A percentile compares a stretch with the other conserved stretches of the same genome.
phyloP scores from a whole-genome alignment of 805 yeast species.

The Hanseniaspora occidentalis region DNA sequence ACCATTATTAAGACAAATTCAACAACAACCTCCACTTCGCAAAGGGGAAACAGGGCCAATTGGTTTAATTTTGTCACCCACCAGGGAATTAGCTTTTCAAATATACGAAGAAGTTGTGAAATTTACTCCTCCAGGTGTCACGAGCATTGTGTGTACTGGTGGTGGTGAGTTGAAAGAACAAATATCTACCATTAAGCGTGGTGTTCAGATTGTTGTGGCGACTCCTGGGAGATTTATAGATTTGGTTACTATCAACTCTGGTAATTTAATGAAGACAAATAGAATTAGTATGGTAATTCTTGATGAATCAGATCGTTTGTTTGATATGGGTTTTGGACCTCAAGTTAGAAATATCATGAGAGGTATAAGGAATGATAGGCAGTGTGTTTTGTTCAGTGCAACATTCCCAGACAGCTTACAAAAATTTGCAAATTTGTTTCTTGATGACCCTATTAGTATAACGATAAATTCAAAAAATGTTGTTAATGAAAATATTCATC shows the following conservation, averaged over 20 bases:
- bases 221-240: conserved; percentile 95
- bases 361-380: conserved; percentile 73
- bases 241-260: conserved; percentile 68
- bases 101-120: conserved; percentile 53
- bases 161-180: conserved; percentile 77
- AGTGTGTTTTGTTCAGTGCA: conserved; percentile 85
- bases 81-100: conserved; percentile 84
- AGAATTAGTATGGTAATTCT: conserved; percentile 73
- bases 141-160: conserved; percentile 77
- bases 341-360: conserved; percentile 74
- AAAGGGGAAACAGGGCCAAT: conserved; percentile 55
- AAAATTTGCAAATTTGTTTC: conserved; percentile 50
- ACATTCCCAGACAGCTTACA: conserved; percentile 82
- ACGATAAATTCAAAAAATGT: conserved; percentile 69
- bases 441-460: conserved; percentile 59
- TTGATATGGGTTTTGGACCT: conserved; percentile 95
- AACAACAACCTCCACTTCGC: conserved; percentile 48
- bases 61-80: conserved; percentile 76
- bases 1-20: conserved; percentile 75
- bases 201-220: conserved; percentile 73
- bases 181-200: conserved; percentile 65
- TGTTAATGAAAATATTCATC: conserved; percentile 72
- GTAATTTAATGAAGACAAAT: conserved; percentile 50
- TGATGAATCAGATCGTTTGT: conserved; percentile 95
- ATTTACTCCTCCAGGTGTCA: conserved; percentile 33